Base-by-base conservation (phyloP, 192 early-diverging fungal species). In the Glomus cerebriforme region DNA sequence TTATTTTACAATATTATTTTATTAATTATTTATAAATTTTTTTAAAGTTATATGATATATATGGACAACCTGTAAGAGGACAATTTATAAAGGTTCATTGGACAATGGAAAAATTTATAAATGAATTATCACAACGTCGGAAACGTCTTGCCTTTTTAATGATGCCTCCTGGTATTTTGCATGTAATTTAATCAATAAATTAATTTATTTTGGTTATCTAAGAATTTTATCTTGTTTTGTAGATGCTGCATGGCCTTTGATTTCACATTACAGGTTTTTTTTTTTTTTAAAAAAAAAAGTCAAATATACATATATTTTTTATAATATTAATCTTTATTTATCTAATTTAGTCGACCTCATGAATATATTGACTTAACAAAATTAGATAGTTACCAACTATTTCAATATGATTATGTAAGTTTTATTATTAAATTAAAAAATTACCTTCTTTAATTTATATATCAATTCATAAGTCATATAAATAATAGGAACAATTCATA, bases 241-340 rank as follows among this genome's bases (percentile, higher is more conserved):
- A 37, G 93, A 94, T 81, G 91, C 91, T 3, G 91, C 92, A 7
- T 94, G 93, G 93, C 92, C 92, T 66, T 79, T 94, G 58, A 92
- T 94, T 31, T 91, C 92, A n/a, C 91, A 92, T 75, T 85, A 91
- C 66, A 90, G 88, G 49, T 86, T 86, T 47, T 80, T 85, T n/a
- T n/a, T n/a, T n/a, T n/a, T n/a, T n/a, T n/a, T n/a, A n/a, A n/a
- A n/a, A n/a, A n/a, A n/a, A n/a, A n/a, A n/a, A n/a, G n/a, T n/a
- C n/a, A n/a, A n/a, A n/a, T n/a, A n/a, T n/a, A n/a, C n/a, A n/a
- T n/a, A n/a, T n/a, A n/a, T n/a, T n/a, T n/a, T n/a, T n/a, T n/a
- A n/a, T n/a, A n/a, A n/a, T 29, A 15, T 32, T 37, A n/a, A 59
- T 43, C 8, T 19, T 17, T 60, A 59, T 64, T 27, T 73, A 35